Conservation (phyloP, 2,329 filamentous ascomycete genomes). For the Endoconidiophora polonica region DNA sequence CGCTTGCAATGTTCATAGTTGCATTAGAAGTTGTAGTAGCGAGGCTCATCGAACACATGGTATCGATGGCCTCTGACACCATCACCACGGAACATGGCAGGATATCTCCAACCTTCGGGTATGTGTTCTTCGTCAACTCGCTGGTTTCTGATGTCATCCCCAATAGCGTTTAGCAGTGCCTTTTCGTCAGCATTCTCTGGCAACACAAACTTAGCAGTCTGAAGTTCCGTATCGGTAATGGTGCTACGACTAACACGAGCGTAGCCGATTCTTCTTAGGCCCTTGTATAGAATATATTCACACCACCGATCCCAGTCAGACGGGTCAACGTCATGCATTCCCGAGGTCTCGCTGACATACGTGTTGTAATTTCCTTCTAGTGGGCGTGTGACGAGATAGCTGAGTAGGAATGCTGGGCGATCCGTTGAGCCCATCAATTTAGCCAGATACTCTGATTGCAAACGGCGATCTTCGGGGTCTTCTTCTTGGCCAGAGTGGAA, state of each 20-base stretch:
- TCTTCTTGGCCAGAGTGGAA: slow-evolving; percentile 99
- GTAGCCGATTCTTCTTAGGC: slow-evolving; percentile 69
- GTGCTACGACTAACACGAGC: slow-evolving; percentile 75
- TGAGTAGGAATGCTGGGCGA: slow-evolving; percentile 70
- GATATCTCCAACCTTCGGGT: slow-evolving; percentile 65
- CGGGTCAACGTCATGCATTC: slow-evolving; percentile 90
- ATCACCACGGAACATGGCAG: slow-evolving; percentile 63
- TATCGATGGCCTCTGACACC: slow-evolving; percentile 82
- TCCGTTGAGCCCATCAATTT: slow-evolving; percentile 71
- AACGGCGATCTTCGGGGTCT: slow-evolving; percentile 74
- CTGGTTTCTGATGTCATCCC: slow-evolving; percentile 37
- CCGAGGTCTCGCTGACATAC: slow-evolving; percentile 70
- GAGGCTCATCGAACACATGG: slow-evolving; percentile 86
- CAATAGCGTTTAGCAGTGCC: slow-evolving; percentile 23
- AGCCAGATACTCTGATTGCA: slow-evolving; percentile 74
- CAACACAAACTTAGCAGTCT: slow-evolving; percentile 88
- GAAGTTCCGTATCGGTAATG: slow-evolving; percentile 93
- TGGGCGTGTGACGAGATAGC: slow-evolving; percentile 83
- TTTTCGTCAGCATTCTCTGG: slow-evolving; percentile 46
- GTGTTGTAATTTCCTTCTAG: slow-evolving; percentile 91
- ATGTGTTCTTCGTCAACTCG: slow-evolving; percentile 55
- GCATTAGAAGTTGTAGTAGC: slow-evolving; percentile 38
- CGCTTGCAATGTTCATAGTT: no score
- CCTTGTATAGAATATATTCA: slow-evolving; percentile 95
- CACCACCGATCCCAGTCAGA: slow-evolving; percentile 96